Evolutionary conservation across 2,329 filamentous ascomycete species (phyloP), one percentile per base, ranked within the genome.

Genomic region (Teratosphaeria epicoccoides): DNA sequence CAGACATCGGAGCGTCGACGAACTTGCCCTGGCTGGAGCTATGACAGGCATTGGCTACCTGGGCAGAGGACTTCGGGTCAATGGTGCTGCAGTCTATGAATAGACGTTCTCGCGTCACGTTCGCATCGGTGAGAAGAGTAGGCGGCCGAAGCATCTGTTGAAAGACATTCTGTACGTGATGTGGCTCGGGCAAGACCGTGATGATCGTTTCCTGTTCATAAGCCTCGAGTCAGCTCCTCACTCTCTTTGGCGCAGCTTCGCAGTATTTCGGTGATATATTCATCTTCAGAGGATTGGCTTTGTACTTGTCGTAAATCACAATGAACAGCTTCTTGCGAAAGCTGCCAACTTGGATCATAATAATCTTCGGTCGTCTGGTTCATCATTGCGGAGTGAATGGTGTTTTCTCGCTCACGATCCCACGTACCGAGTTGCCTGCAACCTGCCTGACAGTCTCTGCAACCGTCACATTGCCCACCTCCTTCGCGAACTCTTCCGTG

Each of bases 61-160:
- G 78, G 37, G 81, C 81, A 1, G 90, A 96, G 2, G 89, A 88
- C 26, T 82, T 82, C 0, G 90, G 89, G 69, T 97, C 93, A 65
- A 98, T 97, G 14, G 93, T 98, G 3, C 91, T 97, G 69, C 87
- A 91, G 70, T 98, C 93, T 65, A 98, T 93, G 69, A 95, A 96
- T 52, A 96, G 72, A 37, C 89, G 83, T 52, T 84, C 74, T 14
- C 55, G 40, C 48, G 76, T 77, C 40, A 74, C 59, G 0, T 76
- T 67, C 1, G 71, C 66, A 20, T 75, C 63, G 26, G 68, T 69
- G 6, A 77, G 73, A 4, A 83, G 73, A 5, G 69, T 73, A 6
- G 76, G 73, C 2, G 77, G 73, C 46, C 80, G 76, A 44, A 95
- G 75, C 66, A 97, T 89, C 50, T 84, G 78, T 46, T 81, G 74